phyloP scores from a whole-genome alignment of 169 alveolate genomes.

The Miamiensis avidus region DNA sequence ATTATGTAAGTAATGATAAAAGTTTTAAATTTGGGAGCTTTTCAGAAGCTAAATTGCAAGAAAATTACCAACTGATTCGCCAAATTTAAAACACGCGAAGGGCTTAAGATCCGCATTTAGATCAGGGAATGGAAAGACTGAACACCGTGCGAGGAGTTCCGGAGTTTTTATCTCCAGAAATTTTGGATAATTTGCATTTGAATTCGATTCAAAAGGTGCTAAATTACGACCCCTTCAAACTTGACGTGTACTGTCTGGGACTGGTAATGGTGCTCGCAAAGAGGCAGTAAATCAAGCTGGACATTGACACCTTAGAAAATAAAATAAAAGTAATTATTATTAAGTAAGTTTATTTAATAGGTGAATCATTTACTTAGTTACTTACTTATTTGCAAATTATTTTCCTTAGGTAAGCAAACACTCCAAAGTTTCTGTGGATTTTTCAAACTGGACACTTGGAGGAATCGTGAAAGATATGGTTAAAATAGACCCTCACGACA shows the following conservation, averaged over 20 bases:
- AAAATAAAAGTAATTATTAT: conserved; percentile 5
- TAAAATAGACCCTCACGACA: not conserved
- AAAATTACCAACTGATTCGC: conserved; percentile 18
- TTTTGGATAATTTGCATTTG: conserved; percentile 21
- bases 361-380: no score
- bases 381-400: not conserved
- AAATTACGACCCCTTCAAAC: conserved; percentile 34
- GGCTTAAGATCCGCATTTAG: not conserved
- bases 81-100: not conserved
- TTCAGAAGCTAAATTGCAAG: conserved; percentile 36
- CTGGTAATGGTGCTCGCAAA: conserved; percentile 25
- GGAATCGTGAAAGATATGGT: not conserved
- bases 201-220: conserved; percentile 27
- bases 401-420: not conserved
- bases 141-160: conserved; percentile 54
- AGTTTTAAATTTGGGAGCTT: conserved; percentile 42
- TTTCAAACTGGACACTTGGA: not conserved
- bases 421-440: not conserved
- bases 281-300: conserved; percentile 28
- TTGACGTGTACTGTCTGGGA: conserved; percentile 42
- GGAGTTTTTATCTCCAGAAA: conserved; percentile 41
- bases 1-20: conserved; percentile 32
- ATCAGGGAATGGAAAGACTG: conserved; percentile 14
- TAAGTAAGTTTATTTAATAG: no score
- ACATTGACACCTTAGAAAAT: conserved; percentile 21